Evolutionary conservation across 2,329 filamentous ascomycete species (phyloP), one percentile per base, ranked within the genome.

Genomic region (Fusarium pseudoanthophilum): DNA sequence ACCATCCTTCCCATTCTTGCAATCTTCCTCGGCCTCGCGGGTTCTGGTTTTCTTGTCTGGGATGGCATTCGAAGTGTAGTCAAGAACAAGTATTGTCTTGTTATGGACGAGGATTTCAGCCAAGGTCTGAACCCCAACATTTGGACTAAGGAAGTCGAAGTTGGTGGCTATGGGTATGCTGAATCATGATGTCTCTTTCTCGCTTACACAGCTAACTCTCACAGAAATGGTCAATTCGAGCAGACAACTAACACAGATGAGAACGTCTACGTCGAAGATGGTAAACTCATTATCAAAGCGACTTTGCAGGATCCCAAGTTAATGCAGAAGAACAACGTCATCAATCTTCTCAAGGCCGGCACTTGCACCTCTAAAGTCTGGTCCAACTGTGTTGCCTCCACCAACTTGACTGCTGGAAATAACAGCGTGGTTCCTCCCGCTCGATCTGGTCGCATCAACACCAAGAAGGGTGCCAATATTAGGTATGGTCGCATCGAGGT

Each of bases 401-500:
- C 93, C 75, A 96, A 96, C 83, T 89, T 87, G 57, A 94, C 93
- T 16, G 69, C 79, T 11, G 88, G 88, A 60, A 94, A 95, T 79
- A 87, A 91, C 18, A 92, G 90, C 63, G 91, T 95, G 71, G 88
- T 96, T 42, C 93, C 93, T 40, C 94, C 94, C 0, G 90, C 92
- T 71, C 91, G 90, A 76, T 95, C 94, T 2, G 94, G 90, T 11
- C 92, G 94, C 69, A 90, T 97, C 83, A 92, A 91, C 83, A 95
- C 92, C 64, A 92, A 89, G 79, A 88, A 88, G 48, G 89, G 91
- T 21, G 90, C 90, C 11, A 87, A 84, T 21, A 93, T 97, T 85
- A 93, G 91, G 82, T 97, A 93, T 79, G 94, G 94, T 53, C 92
- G 93, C 48, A 88, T 97, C 59, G 93, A 97, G 80, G 93, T 97